Evolutionary conservation across 2,329 filamentous ascomycete species (phyloP), one percentile per base, ranked within the genome.

Genomic region (Colletotrichum magnum): DNA sequence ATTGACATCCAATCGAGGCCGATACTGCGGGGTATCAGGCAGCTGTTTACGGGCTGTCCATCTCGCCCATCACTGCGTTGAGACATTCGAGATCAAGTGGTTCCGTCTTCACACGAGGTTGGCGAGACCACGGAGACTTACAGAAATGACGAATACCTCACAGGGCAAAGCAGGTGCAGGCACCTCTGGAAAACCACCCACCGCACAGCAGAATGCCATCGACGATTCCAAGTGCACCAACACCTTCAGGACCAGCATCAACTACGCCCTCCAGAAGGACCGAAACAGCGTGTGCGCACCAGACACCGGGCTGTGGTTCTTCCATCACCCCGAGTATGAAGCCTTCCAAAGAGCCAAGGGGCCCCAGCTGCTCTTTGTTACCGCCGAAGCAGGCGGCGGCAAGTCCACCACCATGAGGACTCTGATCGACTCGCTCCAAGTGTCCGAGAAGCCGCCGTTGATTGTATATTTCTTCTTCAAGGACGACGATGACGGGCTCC

Each of bases 321-420:
- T 59, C 57, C 43, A 50, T 2, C 45, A 59, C n/a, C 16, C 57
- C 16, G 57, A 47, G 7, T 59, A 50, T 39, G 45, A 59, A 48
- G 43, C n/a, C 43, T 59, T 59, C 12, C 57, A 59, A 39, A 16
- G 6, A 2, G n/a, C 28, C 57, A 59, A 39, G n/a, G 28, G 32
- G 6, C 6, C 28, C 5, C 57, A 50, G 16, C 16, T 59, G 13
- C 18, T 59, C 26, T 28, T 59, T 16, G 28, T 59, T 24, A 59
- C 45, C 45, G 57, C 57, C 21, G 57, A 59, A 10, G 57, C 57
- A 24, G 57, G 57, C n/a, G 57, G 57, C 10, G 57, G 57, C 5
- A 59, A 59, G 12, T 59, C 57, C 3, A 59, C 57, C 3, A 50
- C 43, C 9, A 48, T 59, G 57, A 7, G 43, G 5, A 59, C 57